Percentiles rank a stretch among this genome's conserved stretches.
These are phyloP conservation scores for Geranium brycei DNA, from an alignment of 345 rosid genomes.

Conservation along the genomic window DNA sequence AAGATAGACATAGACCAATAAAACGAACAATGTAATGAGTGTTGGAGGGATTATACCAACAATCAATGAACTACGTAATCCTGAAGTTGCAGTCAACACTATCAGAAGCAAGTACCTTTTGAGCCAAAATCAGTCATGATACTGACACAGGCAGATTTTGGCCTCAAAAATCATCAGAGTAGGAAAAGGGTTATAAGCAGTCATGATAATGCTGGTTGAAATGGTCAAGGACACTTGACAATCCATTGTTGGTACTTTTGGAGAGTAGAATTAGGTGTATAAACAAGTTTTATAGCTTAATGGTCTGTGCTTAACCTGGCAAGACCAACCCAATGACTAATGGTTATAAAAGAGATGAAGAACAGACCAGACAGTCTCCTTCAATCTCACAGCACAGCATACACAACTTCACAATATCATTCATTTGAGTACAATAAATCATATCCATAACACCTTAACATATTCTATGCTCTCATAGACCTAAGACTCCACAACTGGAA, in stretches of 20 bases:
- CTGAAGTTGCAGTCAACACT: neutral
- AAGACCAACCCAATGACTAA: neutral
- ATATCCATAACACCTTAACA: neutral
- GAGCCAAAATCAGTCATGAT: too few species aligned
- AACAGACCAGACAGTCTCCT: neutral
- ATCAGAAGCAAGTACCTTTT: too few species aligned
- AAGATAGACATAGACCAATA: neutral
- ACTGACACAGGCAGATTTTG: too few species aligned
- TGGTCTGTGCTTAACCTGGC: neutral
- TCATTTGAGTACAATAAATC: too few species aligned
- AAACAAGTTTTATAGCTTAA: neutral
- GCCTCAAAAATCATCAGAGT: too few species aligned
- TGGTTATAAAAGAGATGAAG: neutral
- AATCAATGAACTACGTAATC: neutral
- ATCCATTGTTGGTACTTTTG: neutral
- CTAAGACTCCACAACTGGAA: neutral
- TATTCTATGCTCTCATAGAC: neutral
- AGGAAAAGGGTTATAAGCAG: too few species aligned
- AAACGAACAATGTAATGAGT: neutral
- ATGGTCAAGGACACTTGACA: too few species aligned
- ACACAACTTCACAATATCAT: neutral
- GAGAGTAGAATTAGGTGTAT: neutral
- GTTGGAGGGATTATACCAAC: neutral
- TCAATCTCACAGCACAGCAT: neutral
- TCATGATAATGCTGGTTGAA: too few species aligned